Base-by-base conservation (phyloP, 805 yeast genomes). In the Cyberlindnera mycetangii region DNA sequence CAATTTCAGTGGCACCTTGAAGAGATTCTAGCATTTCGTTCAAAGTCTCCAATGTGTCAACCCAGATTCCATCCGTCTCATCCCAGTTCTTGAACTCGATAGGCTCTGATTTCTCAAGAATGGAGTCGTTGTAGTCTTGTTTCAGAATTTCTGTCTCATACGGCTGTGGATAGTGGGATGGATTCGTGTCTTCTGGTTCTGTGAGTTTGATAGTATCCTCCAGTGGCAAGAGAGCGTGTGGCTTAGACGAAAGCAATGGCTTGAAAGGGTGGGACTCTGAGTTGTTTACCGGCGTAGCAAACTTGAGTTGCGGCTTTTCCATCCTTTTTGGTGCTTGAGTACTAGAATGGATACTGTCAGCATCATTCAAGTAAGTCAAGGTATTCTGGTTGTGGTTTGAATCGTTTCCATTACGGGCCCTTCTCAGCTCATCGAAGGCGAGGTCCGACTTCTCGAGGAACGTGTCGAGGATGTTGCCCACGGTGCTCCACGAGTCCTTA, bases 401-500 rank as follows among this genome's bases (percentile, higher is more conserved):
- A 12, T 52, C 47, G 31, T 30, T 47, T 35, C 37, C 25, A 3
- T 24, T 34, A 17, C 52, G 52, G 34, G 49, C 65, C 18, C 37
- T 40, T 31, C 41, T 47, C 33, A 61, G 47, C 49, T 45, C 66
- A 56, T 85, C 95, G 39, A 84, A 67, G 2, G 83, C 76, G 37
- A 79, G 71, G 58, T 89, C 97, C 1, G 87, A 71, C 50, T 78
- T 84, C 59, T 92, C 99, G 50, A 87, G 79, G 28, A 87, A 62
- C 16, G 70, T 65, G 54, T 92, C 98, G 41, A 90, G 60, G 0
- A 78, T 62, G 50, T 80, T 76, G 30, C 83, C 72, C 1, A 90
- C 64, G 18, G 69, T 66, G 37, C 75, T 75, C 95, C 96, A 86
- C 22, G 72, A 67, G 9, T 68, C 71, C 4, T 65, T 60, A 1